Conservation (phyloP, 768 basidiomycete species). For the Russula olivacea region DNA sequence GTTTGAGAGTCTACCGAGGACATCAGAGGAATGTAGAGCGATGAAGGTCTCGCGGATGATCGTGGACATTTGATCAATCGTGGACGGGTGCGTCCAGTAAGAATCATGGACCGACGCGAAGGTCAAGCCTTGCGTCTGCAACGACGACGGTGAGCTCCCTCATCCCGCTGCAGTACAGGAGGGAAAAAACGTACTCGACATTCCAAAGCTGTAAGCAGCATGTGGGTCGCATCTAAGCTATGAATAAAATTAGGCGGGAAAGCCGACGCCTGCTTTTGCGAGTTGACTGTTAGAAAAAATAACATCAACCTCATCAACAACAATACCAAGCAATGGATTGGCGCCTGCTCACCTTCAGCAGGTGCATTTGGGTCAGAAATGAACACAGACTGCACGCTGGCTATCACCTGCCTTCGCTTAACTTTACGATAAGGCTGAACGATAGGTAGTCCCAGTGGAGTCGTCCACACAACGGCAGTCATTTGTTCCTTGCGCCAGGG, state of each 20-base stretch:
- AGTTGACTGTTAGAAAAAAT: conserved; percentile 48
- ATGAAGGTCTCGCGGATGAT: conserved; percentile 93
- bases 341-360: conserved; percentile 46
- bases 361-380: conserved; percentile 81
- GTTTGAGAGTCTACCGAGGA: conserved; percentile 60
- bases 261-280: conserved; percentile 85
- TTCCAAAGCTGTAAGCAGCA: conserved; percentile 93
- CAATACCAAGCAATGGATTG: neutral
- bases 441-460: conserved; percentile 89
- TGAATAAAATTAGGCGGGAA: conserved; percentile 99
- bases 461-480: conserved; percentile 95
- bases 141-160: conserved; percentile 9
- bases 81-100: conserved; percentile 94
- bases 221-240: conserved; percentile 95
- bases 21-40: conserved; percentile 81
- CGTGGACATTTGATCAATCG: conserved; percentile 81
- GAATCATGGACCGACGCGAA: conserved; percentile 99
- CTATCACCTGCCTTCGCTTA: conserved; percentile 77
- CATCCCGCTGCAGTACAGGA: neutral
- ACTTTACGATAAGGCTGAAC: conserved; percentile 92
- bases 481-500: conserved; percentile 81
- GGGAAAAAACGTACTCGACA: conserved; percentile 54
- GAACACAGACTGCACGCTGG: conserved; percentile 78
- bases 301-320: conserved; percentile 2
- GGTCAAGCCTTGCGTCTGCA: conserved; percentile 62